Evolutionary conservation across 1,139 yeast genomes (phyloP).

Genomic region (Pichia sp.): DNA sequence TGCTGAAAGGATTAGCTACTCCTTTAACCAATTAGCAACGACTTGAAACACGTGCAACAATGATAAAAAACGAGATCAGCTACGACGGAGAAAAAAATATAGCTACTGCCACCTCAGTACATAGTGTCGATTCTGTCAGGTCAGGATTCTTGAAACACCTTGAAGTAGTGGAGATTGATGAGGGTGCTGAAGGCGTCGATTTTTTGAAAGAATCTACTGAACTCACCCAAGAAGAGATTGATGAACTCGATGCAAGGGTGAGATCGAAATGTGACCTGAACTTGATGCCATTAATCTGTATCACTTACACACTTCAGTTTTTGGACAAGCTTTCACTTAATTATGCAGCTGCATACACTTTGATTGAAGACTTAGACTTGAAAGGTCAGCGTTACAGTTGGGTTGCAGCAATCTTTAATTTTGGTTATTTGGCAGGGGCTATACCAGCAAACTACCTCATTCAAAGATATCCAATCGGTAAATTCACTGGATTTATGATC

Average conservation of each 20-base stretch:
- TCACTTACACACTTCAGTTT: conserved; percentile 22
- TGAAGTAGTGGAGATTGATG: conserved; percentile 5
- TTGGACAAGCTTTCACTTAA: conserved; percentile 21
- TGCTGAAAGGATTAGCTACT: too few species aligned
- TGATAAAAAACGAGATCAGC: too few species aligned
- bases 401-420: conserved; percentile 21
- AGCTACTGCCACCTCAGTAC: too few species aligned
- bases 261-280: conserved; percentile 20
- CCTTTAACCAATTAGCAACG: too few species aligned
- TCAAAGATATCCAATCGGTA: conserved; percentile 21
- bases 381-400: conserved; percentile 19
- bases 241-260: too few species aligned
- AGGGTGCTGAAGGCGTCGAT: conserved; percentile 9
- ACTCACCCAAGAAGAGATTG: too few species aligned
- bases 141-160: too few species aligned
- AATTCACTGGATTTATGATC: conserved; percentile 12
- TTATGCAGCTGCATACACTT: conserved; percentile 15
- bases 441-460: conserved; percentile 40
- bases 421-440: conserved; percentile 37
- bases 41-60: too few species aligned
- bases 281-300: conserved; percentile 18
- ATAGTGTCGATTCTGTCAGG: too few species aligned
- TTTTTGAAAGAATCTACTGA: conserved; percentile 14
- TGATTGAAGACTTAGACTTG: conserved; percentile 11
- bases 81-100: too few species aligned